Evolutionary conservation across 768 basidiomycete species (phyloP), one percentile per base, ranked within the genome.

Genomic region (Suillus occidentalis): DNA sequence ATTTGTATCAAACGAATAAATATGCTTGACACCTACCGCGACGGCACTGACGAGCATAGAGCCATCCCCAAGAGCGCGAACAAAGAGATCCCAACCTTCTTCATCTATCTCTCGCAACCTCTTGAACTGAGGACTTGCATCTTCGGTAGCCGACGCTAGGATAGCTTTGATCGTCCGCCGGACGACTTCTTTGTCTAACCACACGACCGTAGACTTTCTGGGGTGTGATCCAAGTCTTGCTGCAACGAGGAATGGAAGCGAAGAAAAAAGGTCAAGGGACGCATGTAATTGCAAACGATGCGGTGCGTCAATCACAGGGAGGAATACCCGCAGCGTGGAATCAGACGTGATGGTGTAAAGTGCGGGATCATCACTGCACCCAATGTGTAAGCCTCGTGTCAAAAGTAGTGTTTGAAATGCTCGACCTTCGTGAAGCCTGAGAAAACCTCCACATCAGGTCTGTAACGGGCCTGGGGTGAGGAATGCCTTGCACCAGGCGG

Each of bases 241-340:
- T 49, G 76, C 70, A 65, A 80, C 63, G 42, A 78, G 76, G 65
- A 80, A 76, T 63, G 84, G 76, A 18, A 87, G 70, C 42, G 90
- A 85, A n/a, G 87, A 86, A 68, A 82, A 87, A 9, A 87, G 75
- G 72, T 95, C 92, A 56, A 96, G 73, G 3, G 91, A 84, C 8
- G 89, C 86, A 72, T 95, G 94, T 6, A 97, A 84, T 74, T 97
- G 95, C 47, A 97, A 82, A 72, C 87, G 85, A 67, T 88, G 87
- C 14, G 94, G 94, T 18, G 89, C 87, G 74, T 97, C 95, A 53
- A 97, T 78, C 14, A 97, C 92, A 6, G 95, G 93, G 40, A 92
- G 79, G 75, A 93, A 96, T 71, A 97, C 87, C 28, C 95, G 88
- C 42, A 97, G 74, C 6, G 89, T 90, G 1, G 91, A 86, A 70